Base-by-base conservation (phyloP, 2,329 filamentous ascomycete genomes). In the Aspergillus fumigatiaffinis region DNA sequence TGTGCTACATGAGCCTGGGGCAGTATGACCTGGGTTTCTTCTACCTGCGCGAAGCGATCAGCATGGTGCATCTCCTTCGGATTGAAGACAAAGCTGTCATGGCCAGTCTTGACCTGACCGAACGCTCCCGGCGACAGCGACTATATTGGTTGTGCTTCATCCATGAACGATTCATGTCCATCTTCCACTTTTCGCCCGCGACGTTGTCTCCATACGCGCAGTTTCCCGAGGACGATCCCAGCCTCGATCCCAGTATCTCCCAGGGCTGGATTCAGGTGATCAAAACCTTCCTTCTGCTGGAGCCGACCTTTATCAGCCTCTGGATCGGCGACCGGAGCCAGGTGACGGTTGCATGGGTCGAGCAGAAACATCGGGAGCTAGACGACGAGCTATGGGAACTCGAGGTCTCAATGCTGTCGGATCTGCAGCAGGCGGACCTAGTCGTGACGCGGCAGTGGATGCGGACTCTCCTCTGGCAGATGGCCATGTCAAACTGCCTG, bases 71-170 rank as follows among this genome's bases (percentile, higher is more conserved):
- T 65, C 68, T 78, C 66, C 64, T 79, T 8, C 73, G 77, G 10
- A 72, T 80, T 20, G 75, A 79, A 56, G 74, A 76, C 44, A 67
- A 71, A n/a, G 68, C 74, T 4, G 60, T 66, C 6, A 69, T 74
- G 57, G 60, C 60, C 4, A 61, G 59, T 0, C 58, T 80, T 1
- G 59, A 68, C 4, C 63, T 65, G 3, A 62, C 73, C 2, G 77
- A 80, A 53, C 68, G 74, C 25, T 73, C 76, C 25, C 70, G 73
- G 51, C 66, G 78, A 51, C 80, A 82, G 59, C 73, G 82, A 3
- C 67, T 83, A 1, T 84, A 84, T 65, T 84, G 82, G 81, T 77
- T 82, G 60, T 77, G 77, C 12, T 84, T 80, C 61, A 81, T 84
- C 32, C 81, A 84, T 58, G 82, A 84, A 64, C 77, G 83, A 17